These are phyloP conservation scores for Saccharum hybrid DNA, from an alignment of 202 grass and related monocot species.

Conservation along the genomic window DNA sequence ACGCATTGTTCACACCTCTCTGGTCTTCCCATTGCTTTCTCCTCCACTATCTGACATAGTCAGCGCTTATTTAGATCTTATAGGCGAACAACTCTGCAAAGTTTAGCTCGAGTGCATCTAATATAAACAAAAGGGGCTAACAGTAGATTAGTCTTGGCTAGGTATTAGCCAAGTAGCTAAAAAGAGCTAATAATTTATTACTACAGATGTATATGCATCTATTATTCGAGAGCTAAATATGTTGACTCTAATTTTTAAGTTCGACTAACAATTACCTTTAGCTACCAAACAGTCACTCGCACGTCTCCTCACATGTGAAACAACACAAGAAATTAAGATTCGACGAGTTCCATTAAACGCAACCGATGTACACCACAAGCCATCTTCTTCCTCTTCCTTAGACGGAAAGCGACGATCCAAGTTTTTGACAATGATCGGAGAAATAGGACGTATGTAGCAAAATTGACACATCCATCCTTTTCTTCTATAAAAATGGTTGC, in stretches of 20 bases:
- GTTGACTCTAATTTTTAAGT: no score
- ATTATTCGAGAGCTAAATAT: no score
- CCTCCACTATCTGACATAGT: no score
- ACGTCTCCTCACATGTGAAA: background rate
- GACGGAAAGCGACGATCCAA: background rate
- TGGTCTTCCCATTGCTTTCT: no score
- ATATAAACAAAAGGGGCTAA: background rate
- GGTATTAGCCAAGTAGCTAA: background rate
- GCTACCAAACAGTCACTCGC: background rate
- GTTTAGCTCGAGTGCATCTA: background rate
- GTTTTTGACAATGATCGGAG: background rate
- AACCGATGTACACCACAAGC: background rate
- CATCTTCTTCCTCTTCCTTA: background rate
- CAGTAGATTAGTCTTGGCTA: background rate
- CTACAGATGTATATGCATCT: no score
- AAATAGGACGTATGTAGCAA: background rate
- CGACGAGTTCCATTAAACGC: background rate
- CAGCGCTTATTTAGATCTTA: no score
- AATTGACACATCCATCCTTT: background rate
- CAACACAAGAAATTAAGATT: background rate
- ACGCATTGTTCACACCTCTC: no score
- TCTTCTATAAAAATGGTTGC: background rate
- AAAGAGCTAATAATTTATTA: no score
- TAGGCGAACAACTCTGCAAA: no score
- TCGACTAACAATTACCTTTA: background rate